A percentile compares a stretch with the other conserved stretches of the same genome.
phyloP scores from a whole-genome alignment of 169 alveolate species.

The Hepatocystis sp. region DNA sequence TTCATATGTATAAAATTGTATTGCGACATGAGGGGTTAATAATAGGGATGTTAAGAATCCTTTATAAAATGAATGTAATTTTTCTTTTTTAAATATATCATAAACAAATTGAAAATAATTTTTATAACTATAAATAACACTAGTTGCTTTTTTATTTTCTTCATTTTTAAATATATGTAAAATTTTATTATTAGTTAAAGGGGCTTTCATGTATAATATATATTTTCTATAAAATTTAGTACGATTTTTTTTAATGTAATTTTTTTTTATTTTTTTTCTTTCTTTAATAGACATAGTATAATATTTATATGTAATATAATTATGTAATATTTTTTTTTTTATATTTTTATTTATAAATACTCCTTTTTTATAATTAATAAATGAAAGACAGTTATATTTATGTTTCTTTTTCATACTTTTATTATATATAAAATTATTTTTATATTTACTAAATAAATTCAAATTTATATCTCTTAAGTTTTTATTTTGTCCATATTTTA shows the following conservation, averaged over 20 bases:
- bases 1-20: constrained; percentile 67
- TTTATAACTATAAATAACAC: constrained; percentile 37
- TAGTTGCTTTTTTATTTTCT: constrained; percentile 39
- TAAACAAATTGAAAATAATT: constrained; percentile 68
- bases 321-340: constrained; percentile 53
- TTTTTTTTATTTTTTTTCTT: constrained; percentile 36
- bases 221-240: constrained; percentile 45
- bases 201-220: constrained; percentile 29
- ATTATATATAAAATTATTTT: constrained; percentile 47
- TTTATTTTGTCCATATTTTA: constrained; percentile 9
- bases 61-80: constrained; percentile 47
- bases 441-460: not conserved
- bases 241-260: constrained; percentile 11
- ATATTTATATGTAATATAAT: constrained; percentile 53
- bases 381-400: constrained; percentile 38
- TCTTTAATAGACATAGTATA: constrained; percentile 44
- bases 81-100: constrained; percentile 58
- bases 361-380: constrained; percentile 12
- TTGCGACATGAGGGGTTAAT: constrained; percentile 68
- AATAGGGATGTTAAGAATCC: constrained; percentile 61
- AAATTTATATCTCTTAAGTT: constrained; percentile 7
- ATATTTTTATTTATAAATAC: constrained; percentile 2
- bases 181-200: constrained; percentile 27
- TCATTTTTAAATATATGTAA: constrained; percentile 49
- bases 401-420: constrained; percentile 18